Evolutionary conservation across 2,329 filamentous ascomycete species (phyloP), one percentile per base, ranked within the genome.

Genomic region (Fusarium bactridioides): DNA sequence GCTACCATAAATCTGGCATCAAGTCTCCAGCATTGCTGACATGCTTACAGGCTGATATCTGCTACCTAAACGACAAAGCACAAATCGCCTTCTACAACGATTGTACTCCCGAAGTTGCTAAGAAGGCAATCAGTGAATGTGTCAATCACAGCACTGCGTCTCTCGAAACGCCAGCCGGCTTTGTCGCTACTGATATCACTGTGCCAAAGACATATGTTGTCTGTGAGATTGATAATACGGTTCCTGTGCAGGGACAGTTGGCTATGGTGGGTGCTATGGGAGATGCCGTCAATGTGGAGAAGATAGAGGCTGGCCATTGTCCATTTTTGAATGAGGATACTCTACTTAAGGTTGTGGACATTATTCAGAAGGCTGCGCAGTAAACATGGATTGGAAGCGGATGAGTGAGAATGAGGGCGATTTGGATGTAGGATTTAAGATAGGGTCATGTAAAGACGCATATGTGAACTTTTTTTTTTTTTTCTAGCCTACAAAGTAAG

Each of bases 131-230:
- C 3, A 13, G 29, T 0, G 23, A 53, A 4, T 64, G 69, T 5
- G 66, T 63, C 2, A 35, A 60, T 2, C 74, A 78, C 9, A 79
- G 76, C 27, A 65, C 64, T 1, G 64, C 47, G 1, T 74, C 72
- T 23, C 55, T 76, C 4, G 64, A 68, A 16, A 75, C 69, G 2
- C 48, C 73, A 0, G 64, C 61, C 0, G 44, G 72, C 1, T 77
- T 76, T 44, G 78, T 73, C 3, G 75, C 73, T 0, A 61, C 74
- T 1, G 77, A 80, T 15, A 50, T 78, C 10, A 41, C 45, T 4
- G 73, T 74, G 0, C 69, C 74, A 0, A 79, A 72, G 59, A 79
- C 77, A 1, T 80, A 79, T 19, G 61, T 80, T 12, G 65, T 73
- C 12, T 79, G 78, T 25, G 70, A 70, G 11, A 47, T 74, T 4